These are phyloP conservation scores for Kwoniella dendrophila DNA, from an alignment of 768 basidiomycete species.

Conservation along the genomic window DNA sequence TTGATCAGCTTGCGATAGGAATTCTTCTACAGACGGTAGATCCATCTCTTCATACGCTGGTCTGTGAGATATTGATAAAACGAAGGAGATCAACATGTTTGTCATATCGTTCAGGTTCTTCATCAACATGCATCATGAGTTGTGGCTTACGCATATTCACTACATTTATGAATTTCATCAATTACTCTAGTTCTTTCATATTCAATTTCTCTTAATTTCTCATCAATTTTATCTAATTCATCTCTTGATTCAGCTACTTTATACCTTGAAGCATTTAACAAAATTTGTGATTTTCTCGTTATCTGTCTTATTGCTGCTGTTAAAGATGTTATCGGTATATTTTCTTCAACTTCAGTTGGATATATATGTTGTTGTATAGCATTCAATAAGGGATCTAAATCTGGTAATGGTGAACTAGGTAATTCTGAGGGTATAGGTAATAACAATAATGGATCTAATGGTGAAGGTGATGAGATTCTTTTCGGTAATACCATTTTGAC, in stretches of 20 bases:
- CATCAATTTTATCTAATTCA: conserved; percentile 38
- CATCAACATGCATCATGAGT: too few species aligned
- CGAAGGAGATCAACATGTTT: too few species aligned
- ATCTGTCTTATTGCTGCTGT: conserved; percentile 38
- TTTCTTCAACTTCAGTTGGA: background rate
- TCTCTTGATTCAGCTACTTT: conserved; percentile 34
- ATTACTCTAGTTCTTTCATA: conserved; percentile 41
- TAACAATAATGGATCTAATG: conserved; percentile 42
- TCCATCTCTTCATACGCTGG: conserved; percentile 39
- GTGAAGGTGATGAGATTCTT: conserved; percentile 26
- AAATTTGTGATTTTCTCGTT: conserved; percentile 34
- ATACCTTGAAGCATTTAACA: conserved; percentile 41
- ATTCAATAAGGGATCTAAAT: conserved; percentile 27
- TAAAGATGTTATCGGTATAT: conserved; percentile 20
- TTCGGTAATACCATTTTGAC: conserved; percentile 37
- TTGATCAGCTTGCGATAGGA: conserved; percentile 18
- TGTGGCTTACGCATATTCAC: conserved; percentile 48
- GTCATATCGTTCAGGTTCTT: too few species aligned
- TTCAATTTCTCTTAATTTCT: conserved; percentile 34
- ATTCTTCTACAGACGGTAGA: conserved; percentile 26
- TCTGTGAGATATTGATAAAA: conserved; percentile 16
- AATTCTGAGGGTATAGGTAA: conserved; percentile 37
- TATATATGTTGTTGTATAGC: conserved; percentile 23
- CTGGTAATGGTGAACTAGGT: conserved; percentile 28
- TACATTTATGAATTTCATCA: conserved; percentile 46